These are phyloP conservation scores for Thinopyrum elongatum DNA, from an alignment of 176 grass and related monocot species.

Conservation along the genomic window DNA sequence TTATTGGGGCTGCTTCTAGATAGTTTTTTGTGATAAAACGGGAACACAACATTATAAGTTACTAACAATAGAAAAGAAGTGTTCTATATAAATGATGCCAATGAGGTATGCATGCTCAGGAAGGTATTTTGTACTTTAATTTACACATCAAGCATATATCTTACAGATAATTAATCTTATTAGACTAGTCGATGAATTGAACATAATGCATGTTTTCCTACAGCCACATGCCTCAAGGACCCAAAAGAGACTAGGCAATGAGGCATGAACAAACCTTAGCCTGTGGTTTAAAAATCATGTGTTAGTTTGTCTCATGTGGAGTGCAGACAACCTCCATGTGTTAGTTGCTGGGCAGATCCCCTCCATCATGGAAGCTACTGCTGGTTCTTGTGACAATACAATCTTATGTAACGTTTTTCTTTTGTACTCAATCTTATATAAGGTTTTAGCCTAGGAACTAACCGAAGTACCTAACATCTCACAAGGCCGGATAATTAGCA, in stretches of 20 bases:
- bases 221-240: not conserved
- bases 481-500: conserved; percentile 1
- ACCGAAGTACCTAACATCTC: not conserved
- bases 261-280: not conserved
- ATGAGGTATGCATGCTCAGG: not conserved
- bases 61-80: not conserved
- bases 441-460: not conserved
- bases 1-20: not conserved
- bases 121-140: not conserved
- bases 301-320: conserved; percentile 27
- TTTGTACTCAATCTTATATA: not conserved
- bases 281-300: not conserved
- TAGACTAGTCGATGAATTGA: not conserved
- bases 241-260: not conserved
- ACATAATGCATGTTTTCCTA: not conserved
- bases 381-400: not conserved
- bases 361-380: not conserved
- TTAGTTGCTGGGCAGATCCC: conserved; percentile 16
- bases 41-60: not conserved
- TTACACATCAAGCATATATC: not conserved
- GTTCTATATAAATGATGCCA: not conserved
- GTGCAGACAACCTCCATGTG: conserved; percentile 33
- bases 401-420: too few species aligned
- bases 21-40: not conserved
- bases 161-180: not conserved